Conservation (phyloP, 441 rosid species). For the Erysimum pusillum region DNA sequence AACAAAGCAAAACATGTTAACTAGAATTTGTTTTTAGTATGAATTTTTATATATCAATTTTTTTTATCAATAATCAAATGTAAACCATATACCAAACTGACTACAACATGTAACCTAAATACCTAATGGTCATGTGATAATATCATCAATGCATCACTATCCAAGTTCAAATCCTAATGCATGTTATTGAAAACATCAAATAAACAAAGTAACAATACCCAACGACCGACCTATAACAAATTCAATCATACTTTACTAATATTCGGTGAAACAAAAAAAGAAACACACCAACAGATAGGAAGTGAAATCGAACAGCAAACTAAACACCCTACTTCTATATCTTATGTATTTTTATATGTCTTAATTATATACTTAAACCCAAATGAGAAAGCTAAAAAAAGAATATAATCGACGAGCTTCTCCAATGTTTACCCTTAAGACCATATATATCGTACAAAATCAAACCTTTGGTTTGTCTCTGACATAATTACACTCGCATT, state of each 20-base stretch:
- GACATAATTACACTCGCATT: conserved; percentile 16
- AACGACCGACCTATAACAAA: not conserved
- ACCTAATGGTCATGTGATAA: too few relatives aligned
- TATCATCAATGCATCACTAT: too few relatives aligned
- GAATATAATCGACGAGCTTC: not conserved
- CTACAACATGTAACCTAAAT: too few relatives aligned
- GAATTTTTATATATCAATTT: too few relatives aligned
- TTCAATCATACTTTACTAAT: not conserved
- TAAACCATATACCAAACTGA: too few relatives aligned
- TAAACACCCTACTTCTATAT: conserved; percentile 1
- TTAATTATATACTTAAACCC: conserved; percentile 9
- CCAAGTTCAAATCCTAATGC: too few relatives aligned
- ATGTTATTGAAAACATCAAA: too few relatives aligned
- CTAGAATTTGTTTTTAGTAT: too few relatives aligned
- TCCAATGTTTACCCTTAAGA: conserved; percentile 5
- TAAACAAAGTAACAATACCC: not conserved
- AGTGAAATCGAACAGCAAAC: not conserved
- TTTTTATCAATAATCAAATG: too few relatives aligned
- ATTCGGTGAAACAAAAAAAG: too few relatives aligned
- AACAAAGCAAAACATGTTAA: too few relatives aligned
- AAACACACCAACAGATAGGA: not conserved
- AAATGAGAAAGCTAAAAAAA: conserved; percentile 11
- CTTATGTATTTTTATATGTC: not conserved
- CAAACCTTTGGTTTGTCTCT: conserved; percentile 19
- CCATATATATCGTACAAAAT: conserved; percentile 11